Evolutionary conservation across 164 flowering plant species (phyloP), one percentile per base, ranked within the genome.

Genomic region (Vitis labrusca): DNA sequence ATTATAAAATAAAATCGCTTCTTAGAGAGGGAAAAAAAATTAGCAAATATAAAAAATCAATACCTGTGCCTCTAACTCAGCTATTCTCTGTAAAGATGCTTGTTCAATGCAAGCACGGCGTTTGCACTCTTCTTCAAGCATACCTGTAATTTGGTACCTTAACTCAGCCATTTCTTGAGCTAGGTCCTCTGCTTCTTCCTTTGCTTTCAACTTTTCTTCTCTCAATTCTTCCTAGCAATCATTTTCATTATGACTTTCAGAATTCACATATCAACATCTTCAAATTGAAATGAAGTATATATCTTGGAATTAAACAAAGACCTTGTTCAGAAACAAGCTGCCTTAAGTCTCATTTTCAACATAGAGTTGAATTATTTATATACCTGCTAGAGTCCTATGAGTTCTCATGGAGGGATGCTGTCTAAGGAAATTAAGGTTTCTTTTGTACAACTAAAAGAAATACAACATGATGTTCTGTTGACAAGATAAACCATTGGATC

Each of bases 151-250:
- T 71, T 88, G 89, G 79, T 90, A 93, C 77, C 97, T 83, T 63
- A 93, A 69, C 71, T 93, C 97, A 27, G 97, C 97, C 98, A 91
- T 89, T 84, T 93, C 96, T 77, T 93, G 96, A 51, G 89, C 83
- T 53, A 93, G 80, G 79, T 89, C 96, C 68, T 89, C 94, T 19
- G 93, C 88, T 72, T 91, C 94, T 72, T 93, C 96, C 73, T 87
- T 90, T n/a, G 96, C 88, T 76, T 85, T 93, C 57, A 73, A 71
- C 79, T 82, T 93, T 71, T 89, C 89, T 69, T 76, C 85, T 65
- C 80, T 89, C 75, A 93, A 68, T 67, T 93, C 91, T 57, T 84
- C 90, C 97, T 92, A 76, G 64, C 11, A 79, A 68, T 12, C 59
- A 56, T 65, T 29, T 56, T 19, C 62, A 73, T 37, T 37, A 37